Conservation (phyloP, 1,139 yeast genomes). For the Suhomyces wounanorum region DNA sequence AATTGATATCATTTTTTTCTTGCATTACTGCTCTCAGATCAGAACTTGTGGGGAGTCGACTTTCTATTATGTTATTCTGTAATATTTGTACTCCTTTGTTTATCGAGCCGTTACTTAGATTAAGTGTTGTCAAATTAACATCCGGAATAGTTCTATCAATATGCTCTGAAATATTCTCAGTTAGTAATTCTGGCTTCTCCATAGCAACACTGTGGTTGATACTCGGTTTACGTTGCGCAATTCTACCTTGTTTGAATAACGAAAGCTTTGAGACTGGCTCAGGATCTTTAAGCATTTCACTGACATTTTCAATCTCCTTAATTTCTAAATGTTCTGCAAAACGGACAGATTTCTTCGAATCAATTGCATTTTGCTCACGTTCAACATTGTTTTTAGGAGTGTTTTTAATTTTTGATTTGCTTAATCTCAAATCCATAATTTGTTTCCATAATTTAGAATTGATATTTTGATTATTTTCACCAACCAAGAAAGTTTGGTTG, state of each 20-base stretch:
- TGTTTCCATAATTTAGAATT: conserved; percentile 36
- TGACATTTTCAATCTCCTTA: conserved; percentile 61
- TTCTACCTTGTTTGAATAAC: conserved; percentile 28
- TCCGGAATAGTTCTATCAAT: too few relatives aligned
- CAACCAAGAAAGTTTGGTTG: conserved; percentile 17
- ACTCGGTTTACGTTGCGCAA: neutral
- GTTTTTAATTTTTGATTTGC: neutral
- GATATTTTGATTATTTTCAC: conserved; percentile 15
- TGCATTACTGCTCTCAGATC: too few relatives aligned
- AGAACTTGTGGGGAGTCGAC: too few relatives aligned
- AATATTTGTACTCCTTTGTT: too few relatives aligned
- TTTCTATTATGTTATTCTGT: too few relatives aligned
- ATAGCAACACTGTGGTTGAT: neutral
- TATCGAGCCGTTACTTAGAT: too few relatives aligned
- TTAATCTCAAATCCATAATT: conserved; percentile 26
- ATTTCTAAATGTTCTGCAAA: conserved; percentile 55
- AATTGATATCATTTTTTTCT: too few relatives aligned
- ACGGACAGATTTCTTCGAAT: conserved; percentile 45
- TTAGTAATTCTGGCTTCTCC: neutral
- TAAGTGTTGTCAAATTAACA: too few relatives aligned
- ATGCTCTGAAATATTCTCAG: neutral
- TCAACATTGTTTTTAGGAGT: neutral
- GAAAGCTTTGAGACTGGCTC: conserved; percentile 22
- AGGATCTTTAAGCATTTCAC: conserved; percentile 47
- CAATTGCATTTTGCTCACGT: neutral